phyloP scores from a whole-genome alignment of 2,329 filamentous ascomycete species.

The Claviceps fusiformis region DNA sequence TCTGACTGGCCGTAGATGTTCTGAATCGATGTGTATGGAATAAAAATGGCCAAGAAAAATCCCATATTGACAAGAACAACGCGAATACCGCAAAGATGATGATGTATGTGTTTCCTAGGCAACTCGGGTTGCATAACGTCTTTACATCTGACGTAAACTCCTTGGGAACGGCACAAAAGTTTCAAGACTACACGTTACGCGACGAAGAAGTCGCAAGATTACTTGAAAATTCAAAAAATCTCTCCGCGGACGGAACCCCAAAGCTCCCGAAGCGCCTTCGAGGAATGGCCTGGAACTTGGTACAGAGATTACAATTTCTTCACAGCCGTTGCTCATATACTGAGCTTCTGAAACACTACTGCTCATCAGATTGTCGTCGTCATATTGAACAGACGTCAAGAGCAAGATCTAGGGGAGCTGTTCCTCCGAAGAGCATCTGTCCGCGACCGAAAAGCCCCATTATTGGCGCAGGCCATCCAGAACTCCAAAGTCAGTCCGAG shows the following conservation, averaged over 20 bases:
- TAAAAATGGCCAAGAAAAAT: background rate
- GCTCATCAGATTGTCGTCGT: constrained; percentile 36
- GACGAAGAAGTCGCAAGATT: constrained; percentile 59
- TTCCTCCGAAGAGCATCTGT: background rate
- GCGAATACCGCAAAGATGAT: constrained; percentile 55
- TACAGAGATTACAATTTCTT: constrained; percentile 53
- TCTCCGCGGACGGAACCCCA: constrained; percentile 8
- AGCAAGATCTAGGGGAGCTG: background rate
- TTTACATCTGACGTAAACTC: constrained; percentile 59
- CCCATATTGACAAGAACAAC: constrained; percentile 9
- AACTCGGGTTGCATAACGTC: constrained; percentile 86
- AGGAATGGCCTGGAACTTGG: constrained; percentile 43
- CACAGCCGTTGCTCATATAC: constrained; percentile 68
- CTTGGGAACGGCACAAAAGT: constrained; percentile 54
- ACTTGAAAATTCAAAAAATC: constrained; percentile 6
- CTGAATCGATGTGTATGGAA: constrained; percentile 51
- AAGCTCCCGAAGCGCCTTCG: constrained; percentile 55
- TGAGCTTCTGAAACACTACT: constrained; percentile 70
- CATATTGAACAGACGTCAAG: background rate
- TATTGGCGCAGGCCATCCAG: background rate
- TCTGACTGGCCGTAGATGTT: constrained; percentile 45
- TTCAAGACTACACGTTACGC: constrained; percentile 74
- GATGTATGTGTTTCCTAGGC: constrained; percentile 87
- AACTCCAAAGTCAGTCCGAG: background rate
- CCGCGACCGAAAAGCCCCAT: background rate